phyloP scores from a whole-genome alignment of 2,329 filamentous ascomycete species.

The Simplicillium aogashimaense region DNA sequence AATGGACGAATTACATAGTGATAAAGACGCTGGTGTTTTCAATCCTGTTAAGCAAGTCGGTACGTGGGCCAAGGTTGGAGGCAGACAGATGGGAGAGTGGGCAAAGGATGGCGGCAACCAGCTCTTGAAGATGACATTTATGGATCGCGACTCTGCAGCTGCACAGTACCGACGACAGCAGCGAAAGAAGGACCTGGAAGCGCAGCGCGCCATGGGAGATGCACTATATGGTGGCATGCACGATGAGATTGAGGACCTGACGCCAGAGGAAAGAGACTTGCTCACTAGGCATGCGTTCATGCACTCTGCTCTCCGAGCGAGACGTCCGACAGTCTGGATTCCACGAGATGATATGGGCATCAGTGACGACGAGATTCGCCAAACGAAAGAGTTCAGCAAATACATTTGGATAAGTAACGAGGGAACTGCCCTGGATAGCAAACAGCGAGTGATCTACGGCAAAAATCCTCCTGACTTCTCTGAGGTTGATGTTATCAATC shows the following conservation, averaged over 20 bases:
- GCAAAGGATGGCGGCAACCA: constrained; percentile 35
- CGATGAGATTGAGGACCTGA: constrained; percentile 91
- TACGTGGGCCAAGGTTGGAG: constrained; percentile 29
- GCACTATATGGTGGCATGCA: constrained; percentile 80
- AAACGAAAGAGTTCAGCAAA: constrained; percentile 67
- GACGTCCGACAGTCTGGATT: constrained; percentile 86
- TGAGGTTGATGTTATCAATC: constrained; percentile 74
- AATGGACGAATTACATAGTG: constrained; percentile 25
- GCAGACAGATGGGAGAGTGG: constrained; percentile 18
- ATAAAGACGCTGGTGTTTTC: constrained; percentile 19
- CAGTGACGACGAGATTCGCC: constrained; percentile 79
- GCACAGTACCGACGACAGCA: constrained; percentile 37
- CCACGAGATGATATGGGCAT: constrained; percentile 84
- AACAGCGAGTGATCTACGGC: constrained; percentile 73
- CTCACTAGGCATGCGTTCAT: constrained; percentile 84
- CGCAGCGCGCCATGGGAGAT: constrained; percentile 63
- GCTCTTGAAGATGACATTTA: constrained; percentile 31
- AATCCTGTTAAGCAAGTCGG: constrained; percentile 38
- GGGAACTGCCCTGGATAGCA: constrained; percentile 77
- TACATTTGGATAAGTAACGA: constrained; percentile 91
- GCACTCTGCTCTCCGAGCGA: constrained; percentile 76
- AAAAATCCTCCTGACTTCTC: constrained; percentile 83
- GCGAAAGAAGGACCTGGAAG: constrained; percentile 55
- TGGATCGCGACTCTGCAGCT: constrained; percentile 24
- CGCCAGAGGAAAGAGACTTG: constrained; percentile 76